phyloP scores from a whole-genome alignment of 495 filamentous ascomycete genomes.

The Daldinia childiae region DNA sequence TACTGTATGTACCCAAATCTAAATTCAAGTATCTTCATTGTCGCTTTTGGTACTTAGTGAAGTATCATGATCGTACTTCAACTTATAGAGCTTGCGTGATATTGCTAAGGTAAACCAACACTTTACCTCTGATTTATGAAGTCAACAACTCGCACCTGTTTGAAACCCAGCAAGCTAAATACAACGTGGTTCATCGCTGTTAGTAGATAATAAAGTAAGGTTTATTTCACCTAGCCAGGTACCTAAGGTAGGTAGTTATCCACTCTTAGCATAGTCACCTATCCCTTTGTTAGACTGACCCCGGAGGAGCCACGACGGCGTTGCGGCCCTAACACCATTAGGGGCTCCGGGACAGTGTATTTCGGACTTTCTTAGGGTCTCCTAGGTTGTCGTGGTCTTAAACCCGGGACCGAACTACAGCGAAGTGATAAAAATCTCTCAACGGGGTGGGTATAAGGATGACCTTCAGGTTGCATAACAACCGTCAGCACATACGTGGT shows the following conservation, averaged over 20 bases:
- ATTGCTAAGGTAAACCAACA: not conserved
- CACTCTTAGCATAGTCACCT: not conserved
- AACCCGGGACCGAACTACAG: constrained; percentile 6
- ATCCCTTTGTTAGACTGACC: not conserved
- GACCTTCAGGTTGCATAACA: constrained; percentile 7
- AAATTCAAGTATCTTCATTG: not conserved
- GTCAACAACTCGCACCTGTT: not conserved
- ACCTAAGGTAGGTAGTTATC: not conserved
- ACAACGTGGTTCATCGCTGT: not conserved
- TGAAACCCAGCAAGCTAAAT: not conserved
- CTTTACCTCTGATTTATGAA: not conserved
- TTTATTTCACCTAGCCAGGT: not conserved
- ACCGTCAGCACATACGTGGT: constrained; percentile 36
- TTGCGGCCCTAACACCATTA: not conserved
- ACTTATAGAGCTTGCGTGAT: not conserved
- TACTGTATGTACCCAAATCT: not conserved
- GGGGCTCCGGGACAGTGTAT: not conserved
- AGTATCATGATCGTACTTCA: not conserved
- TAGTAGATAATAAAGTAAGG: not conserved
- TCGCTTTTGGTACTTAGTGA: not conserved
- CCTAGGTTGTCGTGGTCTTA: constrained; percentile 5
- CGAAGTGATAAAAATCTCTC: constrained; percentile 4
- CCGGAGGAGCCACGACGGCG: not conserved
- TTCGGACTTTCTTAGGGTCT: not conserved
- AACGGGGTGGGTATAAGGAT: constrained; percentile 12